phyloP scores from a whole-genome alignment of 345 rosid species.

The Acer negundo region DNA sequence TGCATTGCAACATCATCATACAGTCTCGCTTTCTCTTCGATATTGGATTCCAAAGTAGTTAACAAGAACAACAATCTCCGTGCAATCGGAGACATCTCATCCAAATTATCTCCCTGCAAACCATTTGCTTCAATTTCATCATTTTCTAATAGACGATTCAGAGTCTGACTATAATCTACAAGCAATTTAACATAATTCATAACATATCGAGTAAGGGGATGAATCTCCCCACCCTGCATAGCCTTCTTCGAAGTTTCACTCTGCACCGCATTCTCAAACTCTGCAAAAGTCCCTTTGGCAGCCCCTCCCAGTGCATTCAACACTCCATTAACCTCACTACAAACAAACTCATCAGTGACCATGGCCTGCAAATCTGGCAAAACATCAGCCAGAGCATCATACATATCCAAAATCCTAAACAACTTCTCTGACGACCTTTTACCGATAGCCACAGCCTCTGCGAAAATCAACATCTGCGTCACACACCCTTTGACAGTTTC shows the following conservation, averaged over 20 bases:
- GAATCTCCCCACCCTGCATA: constrained; percentile 84
- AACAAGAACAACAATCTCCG: constrained; percentile 62
- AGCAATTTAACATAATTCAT: constrained; percentile 90
- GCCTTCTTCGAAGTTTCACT: constrained; percentile 80
- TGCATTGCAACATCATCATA: constrained; percentile 83
- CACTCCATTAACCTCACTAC: constrained; percentile 68
- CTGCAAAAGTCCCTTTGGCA: constrained; percentile 81
- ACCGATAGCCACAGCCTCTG: constrained; percentile 86
- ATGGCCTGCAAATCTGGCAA: constrained; percentile 57
- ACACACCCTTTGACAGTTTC: constrained; percentile 83
- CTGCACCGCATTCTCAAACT: constrained; percentile 84
- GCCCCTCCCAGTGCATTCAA: constrained; percentile 67
- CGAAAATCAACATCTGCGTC: constrained; percentile 90
- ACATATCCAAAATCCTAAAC: constrained; percentile 94
- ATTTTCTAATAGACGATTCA: constrained; percentile 61
- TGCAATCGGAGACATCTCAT: constrained; percentile 52
- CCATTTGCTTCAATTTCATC: constrained; percentile 45
- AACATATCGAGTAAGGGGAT: constrained; percentile 91
- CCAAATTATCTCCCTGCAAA: constrained; percentile 39
- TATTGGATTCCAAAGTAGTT: constrained; percentile 69
- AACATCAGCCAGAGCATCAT: constrained; percentile 70
- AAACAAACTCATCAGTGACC: constrained; percentile 59
- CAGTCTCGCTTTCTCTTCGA: constrained; percentile 80
- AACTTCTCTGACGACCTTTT: constrained; percentile 88
- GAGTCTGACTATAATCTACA: constrained; percentile 73